Percentiles rank a stretch among this genome's conserved stretches.
phyloP scores from a whole-genome alignment of 1,139 yeast genomes.

The Geotrichum reessii region DNA sequence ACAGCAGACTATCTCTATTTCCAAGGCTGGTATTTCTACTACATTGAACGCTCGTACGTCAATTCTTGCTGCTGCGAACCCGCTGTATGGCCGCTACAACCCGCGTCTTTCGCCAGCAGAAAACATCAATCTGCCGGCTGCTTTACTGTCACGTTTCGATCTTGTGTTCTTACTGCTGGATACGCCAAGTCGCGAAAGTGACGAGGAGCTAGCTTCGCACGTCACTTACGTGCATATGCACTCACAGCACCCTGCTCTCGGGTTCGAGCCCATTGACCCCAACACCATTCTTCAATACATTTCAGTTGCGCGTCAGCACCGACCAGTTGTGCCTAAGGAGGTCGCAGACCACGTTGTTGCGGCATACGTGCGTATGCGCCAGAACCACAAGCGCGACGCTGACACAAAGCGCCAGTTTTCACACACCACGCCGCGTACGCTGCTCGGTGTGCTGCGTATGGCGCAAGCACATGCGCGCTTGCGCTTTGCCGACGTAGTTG shows the following conservation, averaged over 20 bases:
- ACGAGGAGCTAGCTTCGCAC: conserved; percentile 83
- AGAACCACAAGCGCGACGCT: conserved; percentile 77
- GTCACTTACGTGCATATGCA: conserved; percentile 96
- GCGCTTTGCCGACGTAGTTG: conserved; percentile 69
- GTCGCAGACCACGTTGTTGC: conserved; percentile 87
- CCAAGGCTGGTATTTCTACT: conserved; percentile 97
- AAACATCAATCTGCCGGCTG: conserved; percentile 95
- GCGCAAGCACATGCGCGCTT: conserved; percentile 92
- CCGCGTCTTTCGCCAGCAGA: conserved; percentile 87
- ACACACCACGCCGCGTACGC: conserved; percentile 92
- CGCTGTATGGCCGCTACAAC: conserved; percentile 91
- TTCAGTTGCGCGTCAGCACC: conserved; percentile 73
- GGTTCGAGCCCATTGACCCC: conserved; percentile 71
- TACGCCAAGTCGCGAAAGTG: conserved; percentile 72
- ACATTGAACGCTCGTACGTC: conserved; percentile 95
- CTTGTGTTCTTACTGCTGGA: conserved; percentile 81
- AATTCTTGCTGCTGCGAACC: conserved; percentile 96
- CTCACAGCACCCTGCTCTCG: conserved; percentile 75
- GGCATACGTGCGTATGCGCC: conserved; percentile 85
- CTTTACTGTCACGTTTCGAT: conserved; percentile 91
- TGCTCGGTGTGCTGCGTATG: conserved; percentile 84
- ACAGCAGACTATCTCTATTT: conserved; percentile 95
- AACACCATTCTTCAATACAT: conserved; percentile 80
- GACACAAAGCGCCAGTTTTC: conserved; percentile 74
- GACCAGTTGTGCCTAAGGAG: conserved; percentile 82